These are phyloP conservation scores for Histomonas meleagridis DNA, from an alignment of 208 protist species.

Conservation along the genomic window DNA sequence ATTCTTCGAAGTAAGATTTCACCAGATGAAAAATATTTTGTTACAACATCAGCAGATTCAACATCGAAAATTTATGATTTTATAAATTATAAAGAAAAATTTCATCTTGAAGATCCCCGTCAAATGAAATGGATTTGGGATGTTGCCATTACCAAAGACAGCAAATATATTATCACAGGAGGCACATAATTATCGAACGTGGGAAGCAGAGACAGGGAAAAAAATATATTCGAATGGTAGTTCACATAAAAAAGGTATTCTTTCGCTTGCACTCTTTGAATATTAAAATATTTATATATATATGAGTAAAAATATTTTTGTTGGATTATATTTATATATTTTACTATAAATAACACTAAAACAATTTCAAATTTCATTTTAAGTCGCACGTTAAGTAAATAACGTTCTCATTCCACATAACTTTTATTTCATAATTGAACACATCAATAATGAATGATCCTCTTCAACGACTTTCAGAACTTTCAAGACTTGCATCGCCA, in stretches of 20 bases:
- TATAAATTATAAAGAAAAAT: not conserved
- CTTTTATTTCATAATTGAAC: too few species aligned
- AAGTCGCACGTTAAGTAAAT: too few species aligned
- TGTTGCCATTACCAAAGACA: not conserved
- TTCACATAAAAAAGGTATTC: not conserved
- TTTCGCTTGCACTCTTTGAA: not conserved
- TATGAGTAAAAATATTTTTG: too few species aligned
- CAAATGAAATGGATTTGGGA: slow-evolving; percentile 26
- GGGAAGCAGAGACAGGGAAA: not conserved
- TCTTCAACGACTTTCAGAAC: too few species aligned
- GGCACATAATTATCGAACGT: not conserved
- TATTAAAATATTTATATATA: too few species aligned
- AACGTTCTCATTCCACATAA: too few species aligned
- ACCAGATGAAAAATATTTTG: not conserved
- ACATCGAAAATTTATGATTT: not conserved
- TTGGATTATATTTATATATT: too few species aligned
- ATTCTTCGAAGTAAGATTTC: not conserved
- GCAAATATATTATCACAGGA: not conserved
- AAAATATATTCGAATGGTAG: not conserved
- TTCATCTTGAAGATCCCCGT: not conserved
- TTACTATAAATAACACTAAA: too few species aligned
- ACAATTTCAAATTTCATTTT: too few species aligned
- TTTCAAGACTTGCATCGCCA: not conserved
- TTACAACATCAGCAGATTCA: not conserved
- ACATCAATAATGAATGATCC: too few species aligned